Evolutionary conservation across 768 basidiomycete genomes (phyloP), one percentile per base, ranked within the genome.

Genomic region (Leccinum rimulosum): DNA sequence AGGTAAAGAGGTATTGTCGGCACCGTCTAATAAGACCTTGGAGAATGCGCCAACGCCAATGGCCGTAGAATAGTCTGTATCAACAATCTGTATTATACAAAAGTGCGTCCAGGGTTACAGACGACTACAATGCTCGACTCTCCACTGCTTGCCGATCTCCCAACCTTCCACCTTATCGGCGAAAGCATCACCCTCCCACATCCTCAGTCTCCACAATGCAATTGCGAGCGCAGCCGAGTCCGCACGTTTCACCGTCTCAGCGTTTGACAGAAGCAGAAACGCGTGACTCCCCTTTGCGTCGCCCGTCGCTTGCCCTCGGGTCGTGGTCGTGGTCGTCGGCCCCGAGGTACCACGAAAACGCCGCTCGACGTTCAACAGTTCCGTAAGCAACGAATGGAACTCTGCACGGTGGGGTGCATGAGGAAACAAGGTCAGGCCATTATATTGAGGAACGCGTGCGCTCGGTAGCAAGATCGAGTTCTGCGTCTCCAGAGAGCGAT

Each of bases 181-280:
- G n/a, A 66, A 73, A 3, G 70, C 52, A 45, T 73, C 75, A 2
- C 85, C 83, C 66, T 91, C 87, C 79, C 86, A 94, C 83, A 93
- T 85, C 59, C 86, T 78, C 47, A 92, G 59, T 60, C 92, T 83
- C 91, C 91, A 93, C 17, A 93, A 68, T 1, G 92, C 89, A 47
- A 87, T 80, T 0, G 86, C 87, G 12, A 88, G 74, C 6, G 85
- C 79, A 2, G 81, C 84, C 7, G 82, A 75, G 65, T 93, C 91
- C 0, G 79, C 86, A 38, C 84, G 76, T 56, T 70, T 71, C 17
- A 80, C 68, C 0, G 80, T 83, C 27, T 78, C 70, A 14, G 73
- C 75, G 55, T 83, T 78, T 7, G 88, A 84, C 55, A 72, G 76
- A 14, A 93, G 65, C 14, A 92, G 63, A 67, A 89, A 91, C 8